Percentiles rank a stretch among this genome's conserved stretches.
Conservation (phyloP, 176 grass and related monocot species). For the Metroxylon sagu region DNA sequence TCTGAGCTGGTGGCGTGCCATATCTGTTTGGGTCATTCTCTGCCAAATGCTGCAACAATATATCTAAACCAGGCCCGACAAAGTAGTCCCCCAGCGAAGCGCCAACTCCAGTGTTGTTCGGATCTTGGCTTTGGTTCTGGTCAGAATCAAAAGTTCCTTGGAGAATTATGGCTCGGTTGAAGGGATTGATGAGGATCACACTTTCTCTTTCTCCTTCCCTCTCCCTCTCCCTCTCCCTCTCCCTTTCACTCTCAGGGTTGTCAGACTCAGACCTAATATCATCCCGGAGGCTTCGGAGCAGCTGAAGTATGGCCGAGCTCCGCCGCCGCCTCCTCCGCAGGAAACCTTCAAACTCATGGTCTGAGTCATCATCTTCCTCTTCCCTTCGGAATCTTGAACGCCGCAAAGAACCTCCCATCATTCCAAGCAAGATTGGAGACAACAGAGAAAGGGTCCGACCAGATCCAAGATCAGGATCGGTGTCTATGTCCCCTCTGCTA, state of each 20-base stretch:
- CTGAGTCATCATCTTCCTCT: conserved; percentile 59
- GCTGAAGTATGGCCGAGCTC: conserved; percentile 45
- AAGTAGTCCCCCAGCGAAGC: conserved; percentile 64
- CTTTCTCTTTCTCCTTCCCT: conserved; percentile 55
- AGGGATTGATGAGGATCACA: conserved; percentile 58
- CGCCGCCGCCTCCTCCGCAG: conserved; percentile 51
- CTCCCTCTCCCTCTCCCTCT: conserved; percentile 29
- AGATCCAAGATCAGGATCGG: conserved; percentile 18
- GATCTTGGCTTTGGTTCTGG: conserved; percentile 9
- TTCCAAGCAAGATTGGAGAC: conserved; percentile 50
- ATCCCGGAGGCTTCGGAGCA: conserved; percentile 71
- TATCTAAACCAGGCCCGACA: conserved; percentile 59
- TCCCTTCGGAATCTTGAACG: conserved; percentile 24
- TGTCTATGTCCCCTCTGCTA: conserved; percentile 37
- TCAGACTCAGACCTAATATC: conserved; percentile 43
- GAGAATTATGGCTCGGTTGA: conserved; percentile 71
- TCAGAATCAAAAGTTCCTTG: conserved; percentile 47
- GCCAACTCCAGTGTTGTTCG: conserved; percentile 23
- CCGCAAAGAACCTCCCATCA: conserved; percentile 28
- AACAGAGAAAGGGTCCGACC: conserved; percentile 39
- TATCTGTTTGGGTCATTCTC: conserved; percentile 65
- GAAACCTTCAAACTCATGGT: conserved; percentile 81
- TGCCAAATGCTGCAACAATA: conserved; percentile 81
- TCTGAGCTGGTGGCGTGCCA: conserved; percentile 73
- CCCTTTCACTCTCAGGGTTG: conserved; percentile 17